Evolutionary conservation across 805 yeast species (phyloP).

Genomic region (Candida sanyiensis): DNA sequence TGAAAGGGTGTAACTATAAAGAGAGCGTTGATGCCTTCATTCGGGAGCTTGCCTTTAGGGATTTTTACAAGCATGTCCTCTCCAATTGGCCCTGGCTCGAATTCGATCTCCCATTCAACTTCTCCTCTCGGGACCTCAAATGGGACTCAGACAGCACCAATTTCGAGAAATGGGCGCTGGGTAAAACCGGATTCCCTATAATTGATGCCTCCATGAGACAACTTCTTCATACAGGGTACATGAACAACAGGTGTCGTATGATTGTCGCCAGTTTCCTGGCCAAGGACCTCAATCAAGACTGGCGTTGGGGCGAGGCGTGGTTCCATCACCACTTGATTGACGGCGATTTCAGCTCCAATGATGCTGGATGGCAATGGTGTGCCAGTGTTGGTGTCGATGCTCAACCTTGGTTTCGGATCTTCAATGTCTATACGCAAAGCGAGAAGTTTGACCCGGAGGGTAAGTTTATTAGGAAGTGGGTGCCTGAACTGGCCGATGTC

Average conservation of each 20-base stretch:
- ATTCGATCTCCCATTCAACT: slow-evolving; percentile 45
- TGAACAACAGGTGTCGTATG: slow-evolving; percentile 52
- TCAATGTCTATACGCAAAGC: slow-evolving; percentile 47
- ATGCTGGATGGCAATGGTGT: slow-evolving; percentile 55
- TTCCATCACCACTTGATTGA: slow-evolving; percentile 45
- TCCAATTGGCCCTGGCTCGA: slow-evolving; percentile 45
- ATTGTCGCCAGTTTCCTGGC: slow-evolving; percentile 46
- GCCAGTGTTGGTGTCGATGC: slow-evolving; percentile 49
- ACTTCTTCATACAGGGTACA: slow-evolving; percentile 44
- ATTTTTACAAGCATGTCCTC: slow-evolving; percentile 46
- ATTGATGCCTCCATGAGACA: slow-evolving; percentile 57
- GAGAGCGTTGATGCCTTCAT: slow-evolving; percentile 39
- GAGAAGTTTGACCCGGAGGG: slow-evolving; percentile 45
- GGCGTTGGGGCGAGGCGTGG: slow-evolving; percentile 50
- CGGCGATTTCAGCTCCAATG: slow-evolving; percentile 48
- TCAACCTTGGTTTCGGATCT: slow-evolving; percentile 52
- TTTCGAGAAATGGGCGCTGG: slow-evolving; percentile 47
- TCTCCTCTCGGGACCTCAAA: slow-evolving; percentile 35
- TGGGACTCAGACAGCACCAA: slow-evolving; percentile 39
- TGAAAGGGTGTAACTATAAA: slow-evolving; percentile 26
- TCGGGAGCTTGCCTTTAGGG: slow-evolving; percentile 55
- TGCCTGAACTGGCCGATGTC: slow-evolving; percentile 37
- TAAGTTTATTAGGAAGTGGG: slow-evolving; percentile 40
- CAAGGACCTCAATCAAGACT: slow-evolving; percentile 46
- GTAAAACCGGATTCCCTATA: slow-evolving; percentile 50